Evolutionary conservation across 164 flowering plant genomes (phyloP), one percentile per base, ranked within the genome.

Genomic region (Chloranthus sessilifolius): DNA sequence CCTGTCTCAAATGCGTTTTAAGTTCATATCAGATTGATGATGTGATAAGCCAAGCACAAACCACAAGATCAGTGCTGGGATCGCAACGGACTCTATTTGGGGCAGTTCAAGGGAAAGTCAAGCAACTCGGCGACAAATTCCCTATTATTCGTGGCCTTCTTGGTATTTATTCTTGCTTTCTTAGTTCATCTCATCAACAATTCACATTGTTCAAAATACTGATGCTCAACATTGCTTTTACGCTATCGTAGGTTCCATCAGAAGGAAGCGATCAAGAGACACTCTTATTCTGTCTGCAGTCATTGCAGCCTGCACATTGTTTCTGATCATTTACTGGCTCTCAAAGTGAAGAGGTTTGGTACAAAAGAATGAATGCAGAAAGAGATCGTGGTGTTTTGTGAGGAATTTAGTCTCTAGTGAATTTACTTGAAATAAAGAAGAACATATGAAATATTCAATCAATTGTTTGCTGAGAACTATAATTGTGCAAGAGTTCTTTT

Each of bases 1-100:
- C n/a, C n/a, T n/a, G n/a, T n/a, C n/a, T n/a, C n/a, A n/a, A n/a
- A n/a, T n/a, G n/a, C n/a, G n/a, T n/a, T n/a, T n/a, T n/a, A n/a
- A n/a, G n/a, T n/a, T n/a, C n/a, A n/a, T n/a, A n/a, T n/a, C 73
- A 91, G 98, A 85, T 92, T 48, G 98, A 92, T 68, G 98, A 92
- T 35, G 96, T 92, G 17, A 92, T 92, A 38, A 80, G 63, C 69
- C 98, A 92, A 74, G 98, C 96, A 61, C 96, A 92, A 68, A 43
- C 85, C 17, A 85, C 98, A 25, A 82, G 84, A 52, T 65, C 81
- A 2, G 95, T 68, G 37, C 63, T 92, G 70, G 87, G 95, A 42
- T 77, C 94, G 47, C 98, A 92, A 57, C 68, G 91, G 50, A 52
- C 79, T 26, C 52, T 88, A 53, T 74, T 92, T 63, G 87, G 87